Conservation (phyloP, 2,329 filamentous ascomycete species). For the Penicillium sp. region DNA sequence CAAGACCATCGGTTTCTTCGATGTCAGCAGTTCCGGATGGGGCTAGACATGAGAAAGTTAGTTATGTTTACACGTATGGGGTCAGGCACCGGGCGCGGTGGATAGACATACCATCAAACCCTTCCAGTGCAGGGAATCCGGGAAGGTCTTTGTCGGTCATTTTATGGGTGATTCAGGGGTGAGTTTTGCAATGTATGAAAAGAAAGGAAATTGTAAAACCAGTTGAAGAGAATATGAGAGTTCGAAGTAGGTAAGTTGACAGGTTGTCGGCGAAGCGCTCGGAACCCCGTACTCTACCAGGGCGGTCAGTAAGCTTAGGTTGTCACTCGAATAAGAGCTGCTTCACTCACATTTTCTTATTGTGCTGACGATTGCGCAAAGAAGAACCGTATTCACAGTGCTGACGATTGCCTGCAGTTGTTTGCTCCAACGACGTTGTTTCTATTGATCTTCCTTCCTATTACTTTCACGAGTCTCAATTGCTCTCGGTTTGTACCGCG, state of each 20-base stretch:
- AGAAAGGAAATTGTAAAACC: conserved; percentile 3
- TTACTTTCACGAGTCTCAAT: not conserved
- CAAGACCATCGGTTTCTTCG: conserved; percentile 59
- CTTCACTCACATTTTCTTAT: conserved; percentile 7
- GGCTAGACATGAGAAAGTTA: conserved; percentile 31
- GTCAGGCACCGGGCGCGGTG: conserved; percentile 16
- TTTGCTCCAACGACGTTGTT: not conserved
- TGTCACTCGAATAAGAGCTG: conserved; percentile 8
- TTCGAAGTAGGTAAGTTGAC: conserved; percentile 12
- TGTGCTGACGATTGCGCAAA: not conserved
- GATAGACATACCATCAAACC: conserved; percentile 59
- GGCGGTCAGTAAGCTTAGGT: not conserved
- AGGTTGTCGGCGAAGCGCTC: conserved; percentile 22
- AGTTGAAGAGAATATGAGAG: conserved; percentile 2
- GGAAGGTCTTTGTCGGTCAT: conserved; percentile 63
- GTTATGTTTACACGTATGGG: conserved; percentile 20
- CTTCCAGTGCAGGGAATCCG: conserved; percentile 75
- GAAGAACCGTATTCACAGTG: not conserved
- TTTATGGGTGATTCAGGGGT: conserved; percentile 18
- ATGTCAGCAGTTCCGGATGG: conserved; percentile 35
- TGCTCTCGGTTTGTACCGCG: not conserved
- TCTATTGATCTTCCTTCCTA: not conserved
- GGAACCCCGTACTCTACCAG: conserved; percentile 5
- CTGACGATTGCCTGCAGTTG: not conserved
- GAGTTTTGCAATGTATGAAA: not conserved